Base-by-base conservation (phyloP, 83 land plant genomes). In the Isoetes engelmannii region DNA sequence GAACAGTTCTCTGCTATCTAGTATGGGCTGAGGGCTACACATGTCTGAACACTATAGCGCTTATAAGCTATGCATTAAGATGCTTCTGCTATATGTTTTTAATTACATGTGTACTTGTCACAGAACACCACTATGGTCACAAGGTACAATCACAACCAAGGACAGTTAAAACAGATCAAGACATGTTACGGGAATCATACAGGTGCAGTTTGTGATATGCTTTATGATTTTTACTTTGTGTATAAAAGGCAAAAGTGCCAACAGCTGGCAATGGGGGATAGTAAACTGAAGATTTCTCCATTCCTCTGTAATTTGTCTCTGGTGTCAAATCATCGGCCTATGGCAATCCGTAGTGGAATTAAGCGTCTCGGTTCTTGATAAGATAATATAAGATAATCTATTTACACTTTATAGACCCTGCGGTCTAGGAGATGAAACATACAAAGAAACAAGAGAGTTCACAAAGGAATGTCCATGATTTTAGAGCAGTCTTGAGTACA, bases 181-280 rank as follows among this genome's bases (percentile, higher is more conserved):
- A 92, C 55, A 87, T 89, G 6, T 71, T 92, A 42, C 76, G 91
- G 69, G 97, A 92, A 77, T 87, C 96, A 62, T 87, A 87, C 70
- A 78, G 92, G 92, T 89, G 48, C 44, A 53, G 63, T 60, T 20
- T n/a, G 10, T 20, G 1, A 21, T 20, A 60, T 6, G 62, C 7
- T 7, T 19, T 59, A 7, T 7, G 18, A 9, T 59, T 59, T 59
- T 6, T 7, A 6, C 7, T 59, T 59, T 59, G 50, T 42, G 15
- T 28, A 60, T 6, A 41, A 6, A 18, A 66, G 50, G 12, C 18
- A 42, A 17, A 9, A 7, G 62, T 6, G 12, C 9, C 46, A 18
- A 18, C 6, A 46, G 19, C 45, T 67, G n/a, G n/a, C 15, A 12
- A 12, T 51, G 54, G 3, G 12, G 54, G 54, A 51, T 10, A 51